Conservation (phyloP, 225 moss, liverwort and hornwort genomes). For the Pleurozium schreberi region DNA sequence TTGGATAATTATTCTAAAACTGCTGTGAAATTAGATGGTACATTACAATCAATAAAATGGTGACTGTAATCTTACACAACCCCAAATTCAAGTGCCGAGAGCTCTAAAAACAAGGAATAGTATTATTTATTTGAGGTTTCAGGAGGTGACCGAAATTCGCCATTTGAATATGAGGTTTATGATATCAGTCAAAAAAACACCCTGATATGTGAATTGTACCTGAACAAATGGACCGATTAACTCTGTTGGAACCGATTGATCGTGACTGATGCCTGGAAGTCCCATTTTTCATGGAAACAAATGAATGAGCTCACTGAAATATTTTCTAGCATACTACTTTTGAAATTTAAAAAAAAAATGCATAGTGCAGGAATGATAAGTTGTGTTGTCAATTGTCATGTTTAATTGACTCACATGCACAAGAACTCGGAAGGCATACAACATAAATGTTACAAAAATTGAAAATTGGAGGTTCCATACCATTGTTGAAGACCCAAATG, state of each 20-base stretch:
- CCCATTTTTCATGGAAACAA: not conserved
- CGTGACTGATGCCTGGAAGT: conserved; percentile 34
- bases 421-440: not conserved
- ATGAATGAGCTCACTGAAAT: not conserved
- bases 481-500: conserved; percentile 96
- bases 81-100: not conserved
- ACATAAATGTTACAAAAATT: too few species aligned
- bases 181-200: not conserved
- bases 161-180: not conserved
- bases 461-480: conserved; percentile 3
- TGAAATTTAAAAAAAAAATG: not conserved
- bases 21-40: not conserved
- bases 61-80: not conserved
- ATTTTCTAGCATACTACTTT: not conserved
- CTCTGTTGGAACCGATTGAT: conserved; percentile 29
- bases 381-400: not conserved
- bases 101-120: not conserved
- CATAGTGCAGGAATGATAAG: rapidly evolving
- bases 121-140: not conserved
- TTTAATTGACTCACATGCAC: not conserved
- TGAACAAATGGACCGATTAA: conserved; percentile 30
- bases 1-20: not conserved
- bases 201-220: not conserved
- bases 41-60: not conserved
- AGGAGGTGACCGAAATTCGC: not conserved